Base-by-base conservation (phyloP, 2,329 filamentous ascomycete genomes). In the Corinectria fuckeliana region DNA sequence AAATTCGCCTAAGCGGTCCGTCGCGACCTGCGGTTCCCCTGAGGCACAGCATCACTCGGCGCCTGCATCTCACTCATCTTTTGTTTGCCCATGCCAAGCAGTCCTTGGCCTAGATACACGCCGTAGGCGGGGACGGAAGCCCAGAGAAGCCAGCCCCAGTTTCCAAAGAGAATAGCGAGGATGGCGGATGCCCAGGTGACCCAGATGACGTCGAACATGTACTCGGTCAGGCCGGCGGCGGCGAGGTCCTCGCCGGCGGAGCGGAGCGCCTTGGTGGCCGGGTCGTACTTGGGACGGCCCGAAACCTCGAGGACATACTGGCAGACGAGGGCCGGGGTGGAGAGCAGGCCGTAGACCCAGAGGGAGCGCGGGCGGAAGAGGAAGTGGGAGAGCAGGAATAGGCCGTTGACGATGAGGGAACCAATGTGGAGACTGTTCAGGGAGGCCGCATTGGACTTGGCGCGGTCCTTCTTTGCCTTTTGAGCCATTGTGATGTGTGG, bases 201-300 rank as follows among this genome's bases (percentile, higher is more conserved):
- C 86, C 97, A 98, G 52, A 97, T 81, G 49, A 97, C 86, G 78
- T 99, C 95, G 85, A 96, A 99, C 90, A 98, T 92, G 81, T 96
- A 98, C 78, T 97, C 95, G 10, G 94, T 98, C 80, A 99, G 79
- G 4, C 95, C 95, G 30, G 89, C 85, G 9, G 92, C 91, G 52
- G 91, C 88, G 50, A 99, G 85, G 75, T 99, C 95, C 74, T 98
- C 93, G 41, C 95, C 94, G 1, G 91, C 82, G 28, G 84, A 87
- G 74, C 86, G 88, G 62, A 98, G 81, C n/a, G 88, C 82, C 13
- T 82, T 84, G 47, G 86, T 88, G 23, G 80, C 78, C 20, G 87
- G 74, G 65, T 88, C 86, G 73, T 89, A 91, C 61, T 82, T 88
- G 21, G 95, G 95, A 9, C 94, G 91, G 11, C 91, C 92, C 7